Conservation (phyloP, 495 filamentous ascomycete genomes). For the Penicillium macrosclerotiorum region DNA sequence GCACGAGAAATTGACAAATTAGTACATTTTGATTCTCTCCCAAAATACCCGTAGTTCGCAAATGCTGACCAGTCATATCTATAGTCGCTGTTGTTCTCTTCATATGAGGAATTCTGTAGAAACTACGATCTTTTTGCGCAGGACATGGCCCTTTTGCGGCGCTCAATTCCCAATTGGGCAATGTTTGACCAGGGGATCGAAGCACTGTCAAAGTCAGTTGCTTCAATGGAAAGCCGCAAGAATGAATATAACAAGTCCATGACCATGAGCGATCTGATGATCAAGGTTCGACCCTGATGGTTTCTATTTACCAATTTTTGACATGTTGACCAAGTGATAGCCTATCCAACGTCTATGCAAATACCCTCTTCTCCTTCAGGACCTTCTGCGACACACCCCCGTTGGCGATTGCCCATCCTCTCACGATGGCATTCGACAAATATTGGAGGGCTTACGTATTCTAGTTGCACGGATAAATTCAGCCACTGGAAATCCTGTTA, state of each 20-base stretch:
- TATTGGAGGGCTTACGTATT: slow-evolving; percentile 68
- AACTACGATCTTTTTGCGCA: slow-evolving; percentile 82
- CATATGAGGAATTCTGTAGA: slow-evolving; percentile 83
- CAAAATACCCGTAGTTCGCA: not conserved
- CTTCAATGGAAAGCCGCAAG: slow-evolving; percentile 63
- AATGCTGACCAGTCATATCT: slow-evolving; percentile 1
- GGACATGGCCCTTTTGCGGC: slow-evolving; percentile 67
- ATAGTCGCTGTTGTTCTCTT: slow-evolving; percentile 76
- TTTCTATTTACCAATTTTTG: not conserved
- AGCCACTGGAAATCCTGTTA: slow-evolving; percentile 53
- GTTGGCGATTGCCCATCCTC: slow-evolving; percentile 79
- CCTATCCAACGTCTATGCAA: slow-evolving; percentile 92
- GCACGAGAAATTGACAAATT: slow-evolving; percentile 73
- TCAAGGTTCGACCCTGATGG: slow-evolving; percentile 64
- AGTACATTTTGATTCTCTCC: slow-evolving; percentile 44
- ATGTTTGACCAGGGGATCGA: slow-evolving; percentile 86
- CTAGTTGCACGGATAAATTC: slow-evolving; percentile 73
- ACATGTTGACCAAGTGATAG: slow-evolving; percentile 43
- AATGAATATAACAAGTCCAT: slow-evolving; percentile 69
- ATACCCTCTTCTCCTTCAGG: slow-evolving; percentile 84
- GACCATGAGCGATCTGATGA: slow-evolving; percentile 79
- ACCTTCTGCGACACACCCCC: slow-evolving; percentile 77
- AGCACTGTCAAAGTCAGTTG: slow-evolving; percentile 71
- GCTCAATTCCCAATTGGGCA: slow-evolving; percentile 71
- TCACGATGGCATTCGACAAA: slow-evolving; percentile 73